phyloP scores from a whole-genome alignment of 2,329 filamentous ascomycete species.

The Venturia carpophila region DNA sequence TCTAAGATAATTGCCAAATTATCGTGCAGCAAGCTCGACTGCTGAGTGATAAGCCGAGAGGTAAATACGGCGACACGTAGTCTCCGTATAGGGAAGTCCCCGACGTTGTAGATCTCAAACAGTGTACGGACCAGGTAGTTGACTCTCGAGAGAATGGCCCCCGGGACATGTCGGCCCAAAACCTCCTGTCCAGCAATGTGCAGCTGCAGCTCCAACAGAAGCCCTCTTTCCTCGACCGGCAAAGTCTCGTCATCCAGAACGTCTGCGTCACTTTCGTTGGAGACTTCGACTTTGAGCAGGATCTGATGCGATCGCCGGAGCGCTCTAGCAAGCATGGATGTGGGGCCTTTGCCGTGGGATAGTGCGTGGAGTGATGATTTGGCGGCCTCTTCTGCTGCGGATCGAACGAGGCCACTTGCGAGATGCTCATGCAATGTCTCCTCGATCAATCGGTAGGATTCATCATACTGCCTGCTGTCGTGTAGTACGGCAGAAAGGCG shows the following conservation, averaged over 20 bases:
- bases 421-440: conserved; percentile 55
- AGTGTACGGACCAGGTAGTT: conserved; percentile 23
- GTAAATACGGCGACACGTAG: conserved; percentile 25
- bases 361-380: conserved; percentile 40
- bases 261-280: conserved; percentile 45
- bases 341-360: background rate
- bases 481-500: conserved; percentile 56
- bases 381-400: conserved; percentile 45
- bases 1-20: conserved; percentile 15
- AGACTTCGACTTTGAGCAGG: conserved; percentile 27
- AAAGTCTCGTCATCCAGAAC: conserved; percentile 32
- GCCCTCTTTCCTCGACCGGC: conserved; percentile 27
- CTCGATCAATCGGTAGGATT: conserved; percentile 51
- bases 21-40: conserved; percentile 17
- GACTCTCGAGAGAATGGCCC: background rate
- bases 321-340: conserved; percentile 6
- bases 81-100: conserved; percentile 29
- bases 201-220: conserved; percentile 39
- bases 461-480: conserved; percentile 44
- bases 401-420: conserved; percentile 48
- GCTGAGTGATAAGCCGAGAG: conserved; percentile 23
- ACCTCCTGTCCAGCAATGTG: conserved; percentile 27
- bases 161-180: background rate
- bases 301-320: conserved; percentile 20
- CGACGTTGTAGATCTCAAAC: conserved; percentile 26